Conservation (phyloP, 345 rosid species). For the Gynandropsis gynandra region DNA sequence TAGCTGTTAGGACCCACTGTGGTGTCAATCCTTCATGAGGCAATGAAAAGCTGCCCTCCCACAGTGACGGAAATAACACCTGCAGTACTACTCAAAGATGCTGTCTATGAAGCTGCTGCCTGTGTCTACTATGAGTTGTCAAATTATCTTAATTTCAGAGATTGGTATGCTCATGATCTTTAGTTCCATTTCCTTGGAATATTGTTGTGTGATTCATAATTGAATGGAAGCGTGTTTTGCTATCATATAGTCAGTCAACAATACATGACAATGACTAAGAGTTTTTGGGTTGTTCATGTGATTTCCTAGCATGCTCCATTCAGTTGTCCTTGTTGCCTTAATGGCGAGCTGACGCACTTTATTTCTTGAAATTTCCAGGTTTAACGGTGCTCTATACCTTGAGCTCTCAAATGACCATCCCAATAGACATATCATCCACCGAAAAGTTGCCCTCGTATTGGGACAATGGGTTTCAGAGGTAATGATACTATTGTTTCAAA, state of each 20-base stretch:
- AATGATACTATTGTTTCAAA: conserved; percentile 17
- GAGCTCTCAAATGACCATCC: conserved; percentile 92
- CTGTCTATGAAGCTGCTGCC: conserved; percentile 96
- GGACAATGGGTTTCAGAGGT: conserved; percentile 99
- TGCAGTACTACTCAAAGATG: conserved; percentile 88
- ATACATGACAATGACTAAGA: background rate
- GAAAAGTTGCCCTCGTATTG: conserved; percentile 87
- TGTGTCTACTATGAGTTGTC: conserved; percentile 98
- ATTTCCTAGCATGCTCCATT: background rate
- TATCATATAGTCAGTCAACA: conserved; percentile 5
- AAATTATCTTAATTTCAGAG: conserved; percentile 84
- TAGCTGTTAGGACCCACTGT: conserved; percentile 88
- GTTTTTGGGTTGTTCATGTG: background rate
- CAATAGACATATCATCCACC: conserved; percentile 82
- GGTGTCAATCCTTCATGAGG: conserved; percentile 91
- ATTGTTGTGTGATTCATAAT: background rate
- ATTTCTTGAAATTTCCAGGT: conserved; percentile 45
- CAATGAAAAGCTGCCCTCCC: conserved; percentile 84
- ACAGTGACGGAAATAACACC: conserved; percentile 74
- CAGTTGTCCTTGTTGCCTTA: background rate
- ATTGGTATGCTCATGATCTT: conserved; percentile 51
- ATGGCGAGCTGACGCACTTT: conserved; percentile 1
- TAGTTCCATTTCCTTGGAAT: conserved; percentile 8
- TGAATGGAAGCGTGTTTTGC: background rate
- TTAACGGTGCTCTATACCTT: conserved; percentile 78